A percentile compares a stretch with the other conserved stretches of the same genome.
Evolutionary conservation across 202 grass and related monocot genomes (phyloP).

Genomic region (Digitaria exilis): DNA sequence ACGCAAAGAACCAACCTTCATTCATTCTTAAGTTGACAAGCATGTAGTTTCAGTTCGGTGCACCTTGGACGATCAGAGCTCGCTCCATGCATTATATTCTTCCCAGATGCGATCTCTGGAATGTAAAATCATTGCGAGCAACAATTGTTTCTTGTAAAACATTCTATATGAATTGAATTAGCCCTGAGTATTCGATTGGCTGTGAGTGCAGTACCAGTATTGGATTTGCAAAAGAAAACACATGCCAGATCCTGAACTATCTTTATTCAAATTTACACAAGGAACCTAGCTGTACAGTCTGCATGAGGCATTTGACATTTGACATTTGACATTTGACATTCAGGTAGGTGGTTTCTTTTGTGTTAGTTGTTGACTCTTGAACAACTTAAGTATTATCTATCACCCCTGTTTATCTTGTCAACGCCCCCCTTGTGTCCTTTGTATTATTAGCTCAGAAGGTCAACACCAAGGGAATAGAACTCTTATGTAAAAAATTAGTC

Average conservation of each 20-base stretch:
- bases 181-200: background rate
- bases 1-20: too few relatives aligned
- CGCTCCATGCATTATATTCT: too few relatives aligned
- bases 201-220: background rate
- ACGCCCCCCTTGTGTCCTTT: background rate
- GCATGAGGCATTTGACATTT: too few relatives aligned
- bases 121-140: too few relatives aligned
- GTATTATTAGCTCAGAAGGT: background rate
- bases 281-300: background rate
- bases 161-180: too few relatives aligned
- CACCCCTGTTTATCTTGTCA: background rate
- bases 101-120: too few relatives aligned
- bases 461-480: background rate
- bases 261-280: background rate
- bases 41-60: too few relatives aligned
- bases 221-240: background rate
- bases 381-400: background rate
- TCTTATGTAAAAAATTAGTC: slow-evolving; percentile 4
- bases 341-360: slow-evolving; percentile 18
- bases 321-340: background rate
- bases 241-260: background rate
- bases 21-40: too few relatives aligned
- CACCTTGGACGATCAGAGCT: too few relatives aligned
- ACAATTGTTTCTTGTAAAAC: too few relatives aligned
- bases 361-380: slow-evolving; percentile 31